phyloP scores from a whole-genome alignment of 2,329 filamentous ascomycete genomes.

The Sclerotinia borealis region DNA sequence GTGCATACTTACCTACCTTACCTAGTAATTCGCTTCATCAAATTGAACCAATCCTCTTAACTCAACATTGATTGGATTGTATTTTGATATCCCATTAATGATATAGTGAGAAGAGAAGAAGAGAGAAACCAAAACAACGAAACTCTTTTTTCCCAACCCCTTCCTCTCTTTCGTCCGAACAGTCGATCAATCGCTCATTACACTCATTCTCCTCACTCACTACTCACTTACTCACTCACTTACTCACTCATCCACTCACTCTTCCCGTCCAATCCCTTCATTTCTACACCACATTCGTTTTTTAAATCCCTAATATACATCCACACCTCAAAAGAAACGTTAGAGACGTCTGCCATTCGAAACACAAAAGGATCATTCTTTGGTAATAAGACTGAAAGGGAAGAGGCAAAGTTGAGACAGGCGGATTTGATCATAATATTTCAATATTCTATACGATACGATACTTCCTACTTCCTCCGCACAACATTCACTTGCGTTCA shows the following conservation, averaged over 20 bases:
- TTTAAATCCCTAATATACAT: background rate
- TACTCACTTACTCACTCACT: background rate
- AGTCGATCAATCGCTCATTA: background rate
- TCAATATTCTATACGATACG: background rate
- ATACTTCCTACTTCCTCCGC: background rate
- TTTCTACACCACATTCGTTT: slow-evolving; percentile 1
- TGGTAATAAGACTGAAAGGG: background rate
- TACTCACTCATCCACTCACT: background rate
- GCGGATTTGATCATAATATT: background rate
- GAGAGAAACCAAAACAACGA: background rate
- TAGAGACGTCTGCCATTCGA: background rate
- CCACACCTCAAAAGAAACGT: background rate
- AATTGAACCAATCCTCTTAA: background rate
- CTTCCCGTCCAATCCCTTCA: background rate
- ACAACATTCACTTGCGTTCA: background rate
- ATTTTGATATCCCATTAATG: background rate
- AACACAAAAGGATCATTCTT: background rate
- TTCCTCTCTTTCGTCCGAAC: background rate
- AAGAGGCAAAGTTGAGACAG: background rate
- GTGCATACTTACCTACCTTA: background rate
- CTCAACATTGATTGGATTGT: slow-evolving; percentile 1
- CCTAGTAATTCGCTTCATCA: slow-evolving; percentile 3
- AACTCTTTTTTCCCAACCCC: background rate
- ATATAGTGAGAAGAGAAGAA: background rate
- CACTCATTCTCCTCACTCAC: background rate